Conservation (phyloP, 2,329 filamentous ascomycete species). For the Penicillium sp. region DNA sequence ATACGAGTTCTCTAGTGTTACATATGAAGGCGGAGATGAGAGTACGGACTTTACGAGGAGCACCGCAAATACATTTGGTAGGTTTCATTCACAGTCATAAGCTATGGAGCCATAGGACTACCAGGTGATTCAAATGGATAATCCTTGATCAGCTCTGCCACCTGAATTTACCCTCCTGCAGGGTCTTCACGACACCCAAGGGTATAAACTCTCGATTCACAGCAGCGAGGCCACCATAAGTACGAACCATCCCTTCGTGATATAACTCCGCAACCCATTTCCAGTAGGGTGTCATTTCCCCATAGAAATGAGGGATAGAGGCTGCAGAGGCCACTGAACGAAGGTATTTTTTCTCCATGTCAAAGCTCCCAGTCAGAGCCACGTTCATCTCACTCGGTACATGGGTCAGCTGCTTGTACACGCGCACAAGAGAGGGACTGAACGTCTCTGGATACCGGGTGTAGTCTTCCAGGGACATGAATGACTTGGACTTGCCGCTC, state of each 20-base stretch:
- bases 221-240: slow-evolving; percentile 35
- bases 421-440: slow-evolving; percentile 22
- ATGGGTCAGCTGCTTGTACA: slow-evolving; percentile 28
- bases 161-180: slow-evolving; percentile 35
- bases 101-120: neutral
- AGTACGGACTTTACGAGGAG: too few relatives aligned
- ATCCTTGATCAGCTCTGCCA: slow-evolving; percentile 32
- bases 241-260: slow-evolving; percentile 33
- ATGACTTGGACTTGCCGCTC: slow-evolving; percentile 16
- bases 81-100: neutral
- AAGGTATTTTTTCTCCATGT: slow-evolving; percentile 15
- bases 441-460: slow-evolving; percentile 29
- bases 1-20: neutral
- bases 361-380: slow-evolving; percentile 23
- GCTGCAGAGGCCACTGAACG: slow-evolving; percentile 1
- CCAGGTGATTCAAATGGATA: neutral
- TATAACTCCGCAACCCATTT: slow-evolving; percentile 38
- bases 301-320: slow-evolving; percentile 23
- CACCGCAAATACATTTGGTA: neutral
- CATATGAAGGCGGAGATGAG: too few relatives aligned
- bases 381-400: slow-evolving; percentile 28
- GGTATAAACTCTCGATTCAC: slow-evolving; percentile 37
- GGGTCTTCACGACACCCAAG: slow-evolving; percentile 37
- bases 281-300: slow-evolving; percentile 37
- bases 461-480: slow-evolving; percentile 37